Evolutionary conservation across 176 grass and related monocot genomes (phyloP), one percentile per base, ranked within the genome.

Genomic region (Aegilops bicornis): DNA sequence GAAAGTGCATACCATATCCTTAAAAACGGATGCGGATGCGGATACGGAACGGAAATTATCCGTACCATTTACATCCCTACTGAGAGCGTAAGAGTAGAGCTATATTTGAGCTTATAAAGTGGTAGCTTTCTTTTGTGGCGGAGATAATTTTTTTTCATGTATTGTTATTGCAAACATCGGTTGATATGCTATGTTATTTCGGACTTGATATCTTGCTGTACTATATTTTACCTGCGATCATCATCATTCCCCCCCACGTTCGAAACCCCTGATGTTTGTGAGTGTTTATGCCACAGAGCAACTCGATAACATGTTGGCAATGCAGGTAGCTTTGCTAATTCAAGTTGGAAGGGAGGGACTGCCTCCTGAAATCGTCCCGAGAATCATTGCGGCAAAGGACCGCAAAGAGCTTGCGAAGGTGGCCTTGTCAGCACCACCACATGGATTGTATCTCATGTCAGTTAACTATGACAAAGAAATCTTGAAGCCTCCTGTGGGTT

Each of bases 331-430:
- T 85, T 89, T 98, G 88, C 81, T 98, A 69, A 79, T 98, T 80
- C 96, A 98, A 86, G 81, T 98, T 78, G 93, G 93, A 91, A 95
- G 73, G 88, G 96, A 94, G 89, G 93, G 88, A 11, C 59, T 94
- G 48, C 93, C 93, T 61, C 79, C 91, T 86, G 81, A 89, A 24
- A 87, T 98, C 10, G 88, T 98, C 64, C 88, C 90, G 59, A 76
- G 59, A 73, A 94, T 98, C 37, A 90, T 98, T 74, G 81, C 35
- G 9, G 91, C 84, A 25, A 85, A 71, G 81, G 93, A 98, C 25
- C 93, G 93, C 68, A 93, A 40, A 92, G 93, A 87, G 76, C 91
- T 98, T 65, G 91, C 96, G 9, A 98, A 90, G 88, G 89, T 98
- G 58, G 87, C 96, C 29, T 84, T 94, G 45, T 87, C 88, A 31